Evolutionary conservation across 2,329 filamentous ascomycete species (phyloP).

Genomic region (Leptodontidium sp.): DNA sequence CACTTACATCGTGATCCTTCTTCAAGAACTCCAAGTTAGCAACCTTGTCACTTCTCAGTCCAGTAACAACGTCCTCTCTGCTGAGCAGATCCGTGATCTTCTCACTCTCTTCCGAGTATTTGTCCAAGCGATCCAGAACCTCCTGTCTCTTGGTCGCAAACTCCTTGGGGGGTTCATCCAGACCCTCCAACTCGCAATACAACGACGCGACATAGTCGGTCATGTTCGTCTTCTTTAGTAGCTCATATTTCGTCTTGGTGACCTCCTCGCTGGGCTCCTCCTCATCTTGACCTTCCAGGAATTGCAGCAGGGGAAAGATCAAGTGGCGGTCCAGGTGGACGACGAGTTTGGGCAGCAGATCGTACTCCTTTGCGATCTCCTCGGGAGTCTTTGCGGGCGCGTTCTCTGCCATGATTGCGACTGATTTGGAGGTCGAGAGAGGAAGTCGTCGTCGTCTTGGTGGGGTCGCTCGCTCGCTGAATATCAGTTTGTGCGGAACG

Average conservation of each 20-base stretch:
- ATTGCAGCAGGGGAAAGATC: conserved; percentile 96
- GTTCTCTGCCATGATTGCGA: conserved; percentile 59
- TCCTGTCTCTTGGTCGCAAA: conserved; percentile 90
- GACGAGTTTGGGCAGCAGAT: conserved; percentile 84
- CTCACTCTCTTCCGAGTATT: conserved; percentile 85
- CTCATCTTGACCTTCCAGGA: conserved; percentile 77
- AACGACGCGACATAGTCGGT: conserved; percentile 95
- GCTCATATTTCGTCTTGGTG: conserved; percentile 86
- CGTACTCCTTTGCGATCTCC: conserved; percentile 56
- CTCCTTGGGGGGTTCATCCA: conserved; percentile 80
- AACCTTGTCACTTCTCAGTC: conserved; percentile 94
- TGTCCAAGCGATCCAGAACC: conserved; percentile 82
- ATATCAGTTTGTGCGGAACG: conserved; percentile 26
- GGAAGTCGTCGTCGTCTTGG: conserved; percentile 27
- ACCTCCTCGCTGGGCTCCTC: conserved; percentile 79
- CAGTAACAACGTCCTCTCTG: conserved; percentile 88
- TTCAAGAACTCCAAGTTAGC: conserved; percentile 98
- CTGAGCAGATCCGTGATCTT: conserved; percentile 89
- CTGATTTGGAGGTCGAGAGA: conserved; percentile 29
- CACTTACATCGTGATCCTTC: conserved; percentile 86
- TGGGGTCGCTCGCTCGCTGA: conserved; percentile 21
- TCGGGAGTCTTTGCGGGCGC: conserved; percentile 54
- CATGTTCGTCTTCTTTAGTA: conserved; percentile 98
- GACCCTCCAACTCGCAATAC: conserved; percentile 86
- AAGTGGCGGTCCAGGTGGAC: conserved; percentile 94